Evolutionary conservation across 1,284 basidiomycete species (phyloP).

Genomic region (Schizophyllum commune): DNA sequence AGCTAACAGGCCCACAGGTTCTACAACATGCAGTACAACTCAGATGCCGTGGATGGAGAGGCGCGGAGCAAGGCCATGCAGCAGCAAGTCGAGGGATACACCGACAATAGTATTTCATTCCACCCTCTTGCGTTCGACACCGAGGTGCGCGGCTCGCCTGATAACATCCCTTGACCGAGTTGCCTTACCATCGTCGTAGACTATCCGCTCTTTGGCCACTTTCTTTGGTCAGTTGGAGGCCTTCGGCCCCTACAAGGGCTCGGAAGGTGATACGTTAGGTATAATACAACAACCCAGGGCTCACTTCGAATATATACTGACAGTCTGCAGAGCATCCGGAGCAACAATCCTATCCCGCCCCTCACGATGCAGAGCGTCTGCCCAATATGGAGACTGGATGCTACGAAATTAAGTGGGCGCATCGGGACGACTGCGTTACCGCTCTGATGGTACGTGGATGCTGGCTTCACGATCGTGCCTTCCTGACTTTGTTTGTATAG

Average conservation of each 20-base stretch:
- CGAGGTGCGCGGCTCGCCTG: slow-evolving; percentile 32
- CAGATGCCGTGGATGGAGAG: slow-evolving; percentile 7
- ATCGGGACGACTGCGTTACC: slow-evolving; percentile 64
- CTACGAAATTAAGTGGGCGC: slow-evolving; percentile 72
- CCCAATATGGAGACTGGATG: slow-evolving; percentile 48
- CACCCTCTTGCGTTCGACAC: slow-evolving; percentile 50
- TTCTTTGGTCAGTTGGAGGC: slow-evolving; percentile 53
- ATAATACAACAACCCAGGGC: background rate
- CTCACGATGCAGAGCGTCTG: slow-evolving; percentile 48
- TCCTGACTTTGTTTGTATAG: slow-evolving; percentile 26
- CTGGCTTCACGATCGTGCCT: slow-evolving; percentile 3
- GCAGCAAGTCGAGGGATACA: background rate
- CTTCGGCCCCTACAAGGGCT: slow-evolving; percentile 21
- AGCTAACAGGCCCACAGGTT: background rate
- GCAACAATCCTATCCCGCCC: slow-evolving; percentile 29
- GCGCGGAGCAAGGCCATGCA: slow-evolving; percentile 7
- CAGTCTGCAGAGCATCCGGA: background rate
- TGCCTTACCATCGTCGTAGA: slow-evolving; percentile 21
- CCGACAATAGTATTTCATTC: slow-evolving; percentile 31
- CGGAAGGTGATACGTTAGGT: background rate
- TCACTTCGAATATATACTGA: background rate
- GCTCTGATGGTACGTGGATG: slow-evolving; percentile 51
- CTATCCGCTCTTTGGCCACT: slow-evolving; percentile 36
- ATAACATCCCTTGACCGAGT: background rate
- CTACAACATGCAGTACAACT: background rate